Evolutionary conservation across 2,329 filamentous ascomycete species (phyloP), one percentile per base, ranked within the genome.

Genomic region (Fusarium sp.): DNA sequence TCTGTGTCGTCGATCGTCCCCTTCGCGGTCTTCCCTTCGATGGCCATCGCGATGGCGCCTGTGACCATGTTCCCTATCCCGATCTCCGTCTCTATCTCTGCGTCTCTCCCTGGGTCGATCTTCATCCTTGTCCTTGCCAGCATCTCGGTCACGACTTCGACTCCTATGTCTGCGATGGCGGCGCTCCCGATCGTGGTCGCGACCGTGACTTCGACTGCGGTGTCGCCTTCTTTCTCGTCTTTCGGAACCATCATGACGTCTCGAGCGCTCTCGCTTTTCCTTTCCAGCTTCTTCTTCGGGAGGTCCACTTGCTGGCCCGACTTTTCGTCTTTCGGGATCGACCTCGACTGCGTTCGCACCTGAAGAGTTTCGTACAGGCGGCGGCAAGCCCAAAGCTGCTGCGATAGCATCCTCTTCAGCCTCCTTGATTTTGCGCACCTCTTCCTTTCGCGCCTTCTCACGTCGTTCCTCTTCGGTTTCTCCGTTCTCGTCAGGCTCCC

Each of bases 331-430:
- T 3, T 78, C 78, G 3, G 71, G 74, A 7, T 82, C 86, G 28
- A 91, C 86, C 42, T 89, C 90, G 13, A 97, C 79, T 1, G 92
- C 88, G 77, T 96, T 97, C 4, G 86, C 85, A 6, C 85, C 87
- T 2, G 86, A 87, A 1, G 83, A 82, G 50, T 88, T 86, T 53
- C 88, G 84, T 9, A 85, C 81, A 2, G 90, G 87, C 3, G 91
- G 85, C 1, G 93, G 93, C 30, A 98, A 82, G 0, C 96, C 96
- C 56, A 99, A 82, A 0, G 94, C 94, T 45, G 84, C 86, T 5
- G 93, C 90, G 77, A 98, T 90, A 3, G 94, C 96, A 78, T 98
- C 95, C 77, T 97, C 93, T 76, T 99, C 96, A 0, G 92, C 93
- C 79, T 97, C 92, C 76, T 97, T 98, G 77, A 98, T 86, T 72